Percentiles rank a stretch among this genome's conserved stretches.
phyloP scores from a whole-genome alignment of 73 alveolate species.

The Paramecium primaurelia region DNA sequence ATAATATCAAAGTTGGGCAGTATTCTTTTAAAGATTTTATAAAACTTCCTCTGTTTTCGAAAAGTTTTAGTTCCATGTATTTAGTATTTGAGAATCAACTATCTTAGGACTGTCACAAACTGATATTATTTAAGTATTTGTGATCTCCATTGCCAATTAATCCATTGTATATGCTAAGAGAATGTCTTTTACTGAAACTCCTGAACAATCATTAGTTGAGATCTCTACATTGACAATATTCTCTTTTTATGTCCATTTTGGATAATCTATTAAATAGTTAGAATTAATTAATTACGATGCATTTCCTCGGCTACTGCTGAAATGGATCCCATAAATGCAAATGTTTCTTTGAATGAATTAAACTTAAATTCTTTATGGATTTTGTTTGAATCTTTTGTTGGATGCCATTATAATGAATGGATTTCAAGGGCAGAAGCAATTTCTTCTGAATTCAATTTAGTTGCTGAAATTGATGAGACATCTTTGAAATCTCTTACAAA shows the following conservation, averaged over 20 bases:
- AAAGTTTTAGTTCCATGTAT: neutral
- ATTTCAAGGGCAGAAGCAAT: neutral
- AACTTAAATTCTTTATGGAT: neutral
- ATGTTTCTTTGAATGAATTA: neutral
- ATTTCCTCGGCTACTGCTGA: neutral
- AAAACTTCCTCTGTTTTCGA: neutral
- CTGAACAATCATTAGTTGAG: neutral
- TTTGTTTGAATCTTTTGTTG: neutral
- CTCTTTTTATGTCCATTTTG: constrained; percentile 3
- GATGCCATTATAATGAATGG: neutral
- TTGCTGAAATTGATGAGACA: neutral
- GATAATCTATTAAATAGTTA: neutral
- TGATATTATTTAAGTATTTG: neutral
- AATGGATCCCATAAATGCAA: constrained; percentile 1
- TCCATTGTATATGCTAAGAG: neutral
- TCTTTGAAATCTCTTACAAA: neutral
- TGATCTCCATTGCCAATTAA: neutral
- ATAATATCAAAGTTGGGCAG: neutral
- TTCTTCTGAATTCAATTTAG: neutral
- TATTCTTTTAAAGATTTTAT: neutral
- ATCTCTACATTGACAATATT: neutral
- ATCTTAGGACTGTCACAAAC: neutral
- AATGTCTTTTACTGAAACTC: constrained; percentile 12
- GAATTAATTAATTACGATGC: constrained; percentile 1
- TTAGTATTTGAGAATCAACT: neutral